Percentiles rank a stretch among this genome's conserved stretches.
Evolutionary conservation across 1,284 basidiomycete genomes (phyloP).

Genomic region (Cryptococcus jaspeensis): DNA sequence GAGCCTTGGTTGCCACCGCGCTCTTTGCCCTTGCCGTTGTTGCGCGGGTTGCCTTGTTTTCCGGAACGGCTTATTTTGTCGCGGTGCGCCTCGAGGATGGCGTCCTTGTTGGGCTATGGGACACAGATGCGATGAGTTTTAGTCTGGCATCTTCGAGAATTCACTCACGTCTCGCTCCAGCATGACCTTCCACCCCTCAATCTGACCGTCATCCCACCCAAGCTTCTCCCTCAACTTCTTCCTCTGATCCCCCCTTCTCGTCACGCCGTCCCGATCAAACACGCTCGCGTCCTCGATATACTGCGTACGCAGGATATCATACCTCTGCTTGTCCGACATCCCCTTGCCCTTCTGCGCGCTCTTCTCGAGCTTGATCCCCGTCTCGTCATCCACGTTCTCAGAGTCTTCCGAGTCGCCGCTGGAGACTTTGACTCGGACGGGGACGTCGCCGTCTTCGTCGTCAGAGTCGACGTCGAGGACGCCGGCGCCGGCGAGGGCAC

Average conservation of each 20-base stretch:
- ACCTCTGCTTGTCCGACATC: slow-evolving; percentile 9
- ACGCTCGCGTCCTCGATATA: slow-evolving; percentile 70
- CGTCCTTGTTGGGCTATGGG: slow-evolving; percentile 48
- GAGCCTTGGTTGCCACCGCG: not conserved
- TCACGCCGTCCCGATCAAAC: slow-evolving; percentile 72
- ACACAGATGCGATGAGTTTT: not conserved
- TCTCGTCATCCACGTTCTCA: slow-evolving; percentile 18
- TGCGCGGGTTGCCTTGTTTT: slow-evolving; percentile 8
- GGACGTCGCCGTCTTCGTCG: slow-evolving; percentile 40
- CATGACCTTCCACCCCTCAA: slow-evolving; percentile 86
- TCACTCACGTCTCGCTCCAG: slow-evolving; percentile 74
- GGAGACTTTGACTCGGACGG: slow-evolving; percentile 19
- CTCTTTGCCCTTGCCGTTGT: slow-evolving; percentile 9
- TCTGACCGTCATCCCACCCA: slow-evolving; percentile 67
- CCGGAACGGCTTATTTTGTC: slow-evolving; percentile 15
- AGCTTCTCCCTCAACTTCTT: slow-evolving; percentile 65
- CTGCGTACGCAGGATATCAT: slow-evolving; percentile 51
- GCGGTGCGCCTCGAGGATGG: slow-evolving; percentile 45
- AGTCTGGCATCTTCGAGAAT: not conserved
- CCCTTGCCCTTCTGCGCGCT: not conserved
- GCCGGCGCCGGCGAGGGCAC: slow-evolving; percentile 44
- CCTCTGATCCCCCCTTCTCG: slow-evolving; percentile 65
- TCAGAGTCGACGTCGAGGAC: slow-evolving; percentile 53
- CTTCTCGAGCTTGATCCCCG: slow-evolving; percentile 11
- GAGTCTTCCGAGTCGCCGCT: slow-evolving; percentile 19